phyloP scores from a whole-genome alignment of 2,329 filamentous ascomycete species.

The Cordyceps sp. region DNA sequence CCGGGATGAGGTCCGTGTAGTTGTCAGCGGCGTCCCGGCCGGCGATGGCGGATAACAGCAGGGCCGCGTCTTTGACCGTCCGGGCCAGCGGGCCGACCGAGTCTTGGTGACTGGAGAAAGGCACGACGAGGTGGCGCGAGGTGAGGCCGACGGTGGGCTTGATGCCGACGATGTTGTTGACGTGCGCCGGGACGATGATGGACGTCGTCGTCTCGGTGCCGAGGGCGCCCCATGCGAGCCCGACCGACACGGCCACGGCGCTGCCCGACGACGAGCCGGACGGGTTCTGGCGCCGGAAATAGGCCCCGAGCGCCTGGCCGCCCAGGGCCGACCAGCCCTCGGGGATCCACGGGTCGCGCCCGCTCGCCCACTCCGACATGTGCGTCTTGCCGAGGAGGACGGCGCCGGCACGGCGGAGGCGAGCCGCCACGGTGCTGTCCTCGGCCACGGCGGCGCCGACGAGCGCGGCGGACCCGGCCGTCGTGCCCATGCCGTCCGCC shows the following conservation, averaged over 20 bases:
- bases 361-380: conserved; percentile 49
- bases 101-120: conserved; percentile 48
- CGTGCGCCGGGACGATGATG: conserved; percentile 34
- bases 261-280: conserved; percentile 45
- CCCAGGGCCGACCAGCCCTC: conserved; percentile 50
- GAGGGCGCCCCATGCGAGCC: conserved; percentile 3
- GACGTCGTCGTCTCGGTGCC: conserved; percentile 37
- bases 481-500: conserved; percentile 43
- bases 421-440: conserved; percentile 42
- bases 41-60: conserved; percentile 45
- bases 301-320: conserved; percentile 45
- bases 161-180: conserved; percentile 48
- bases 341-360: conserved; percentile 34
- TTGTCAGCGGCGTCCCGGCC: conserved; percentile 42
- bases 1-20: conserved; percentile 40
- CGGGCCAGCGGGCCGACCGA: conserved; percentile 48
- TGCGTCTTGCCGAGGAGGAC: conserved; percentile 52
- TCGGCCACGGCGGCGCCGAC: conserved; percentile 35
- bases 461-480: conserved; percentile 45
- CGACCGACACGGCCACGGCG: conserved; percentile 31
- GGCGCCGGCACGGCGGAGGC: conserved; percentile 42
- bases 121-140: conserved; percentile 44
- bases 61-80: conserved; percentile 48
- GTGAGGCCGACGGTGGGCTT: conserved; percentile 52
- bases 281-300: conserved; percentile 44